A percentile compares a stretch with the other conserved stretches of the same genome.
These are phyloP conservation scores for Populus tremula DNA, from an alignment of 345 rosid genomes.

Conservation along the genomic window DNA sequence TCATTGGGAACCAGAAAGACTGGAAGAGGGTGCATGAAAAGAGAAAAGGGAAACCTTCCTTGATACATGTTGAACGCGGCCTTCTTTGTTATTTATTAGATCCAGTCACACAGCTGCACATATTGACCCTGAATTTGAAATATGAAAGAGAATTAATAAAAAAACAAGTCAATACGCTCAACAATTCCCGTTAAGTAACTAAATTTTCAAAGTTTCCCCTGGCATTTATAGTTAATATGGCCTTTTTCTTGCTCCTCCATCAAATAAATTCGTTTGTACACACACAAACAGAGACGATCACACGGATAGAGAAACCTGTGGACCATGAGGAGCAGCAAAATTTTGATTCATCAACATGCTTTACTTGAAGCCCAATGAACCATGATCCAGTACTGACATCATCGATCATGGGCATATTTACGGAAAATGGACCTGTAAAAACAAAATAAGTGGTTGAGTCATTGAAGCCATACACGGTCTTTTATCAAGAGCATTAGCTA, in stretches of 20 bases:
- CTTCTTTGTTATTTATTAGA: neutral
- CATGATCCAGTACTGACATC: slow-evolving; percentile 77
- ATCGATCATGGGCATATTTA: slow-evolving; percentile 52
- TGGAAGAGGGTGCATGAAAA: slow-evolving; percentile 9
- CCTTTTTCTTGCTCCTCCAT: neutral
- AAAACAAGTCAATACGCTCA: neutral
- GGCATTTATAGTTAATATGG: neutral
- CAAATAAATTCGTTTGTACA: neutral
- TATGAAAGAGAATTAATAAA: neutral
- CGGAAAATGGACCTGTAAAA: slow-evolving; percentile 55
- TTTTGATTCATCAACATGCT: slow-evolving; percentile 60
- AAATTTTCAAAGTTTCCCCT: too few species aligned
- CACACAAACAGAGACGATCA: neutral
- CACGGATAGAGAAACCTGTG: slow-evolving; percentile 42
- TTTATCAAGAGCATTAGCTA: neutral
- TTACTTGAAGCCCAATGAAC: slow-evolving; percentile 60
- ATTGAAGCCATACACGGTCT: neutral
- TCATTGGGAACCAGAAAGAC: slow-evolving; percentile 3
- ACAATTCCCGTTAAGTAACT: too few species aligned
- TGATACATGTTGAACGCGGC: neutral
- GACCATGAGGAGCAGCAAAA: slow-evolving; percentile 78
- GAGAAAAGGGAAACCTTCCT: neutral
- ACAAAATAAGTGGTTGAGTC: neutral
- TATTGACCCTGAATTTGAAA: slow-evolving; percentile 30
- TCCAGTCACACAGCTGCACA: slow-evolving; percentile 38